phyloP scores from a whole-genome alignment of 2,329 filamentous ascomycete genomes.

The Xylaria sp. region DNA sequence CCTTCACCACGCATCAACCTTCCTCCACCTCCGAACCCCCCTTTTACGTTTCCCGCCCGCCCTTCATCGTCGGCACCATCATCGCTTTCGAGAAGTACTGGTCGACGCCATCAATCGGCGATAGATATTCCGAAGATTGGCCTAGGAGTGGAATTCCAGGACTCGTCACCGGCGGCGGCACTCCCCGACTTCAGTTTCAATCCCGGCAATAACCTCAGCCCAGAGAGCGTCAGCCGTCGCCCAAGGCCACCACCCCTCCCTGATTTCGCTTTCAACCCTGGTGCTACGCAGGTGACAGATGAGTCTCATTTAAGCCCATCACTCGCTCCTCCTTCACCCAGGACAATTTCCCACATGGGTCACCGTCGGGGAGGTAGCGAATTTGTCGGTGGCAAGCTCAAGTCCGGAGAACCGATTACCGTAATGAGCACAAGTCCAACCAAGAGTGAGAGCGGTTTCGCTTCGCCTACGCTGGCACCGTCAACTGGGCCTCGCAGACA shows the following conservation, averaged over 20 bases:
- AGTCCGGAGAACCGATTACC: conserved; percentile 67
- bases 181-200: conserved; percentile 51
- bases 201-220: conserved; percentile 49
- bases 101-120: conserved; percentile 64
- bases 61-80: conserved; percentile 61
- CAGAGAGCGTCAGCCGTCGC: conserved; percentile 48
- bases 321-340: conserved; percentile 63
- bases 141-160: conserved; percentile 36
- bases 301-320: conserved; percentile 64
- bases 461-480: conserved; percentile 65
- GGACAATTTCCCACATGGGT: conserved; percentile 70
- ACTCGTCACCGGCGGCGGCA: conserved; percentile 41
- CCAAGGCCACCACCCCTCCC: conserved; percentile 59
- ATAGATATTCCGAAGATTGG: conserved; percentile 54
- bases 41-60: conserved; percentile 70
- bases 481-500: conserved; percentile 58
- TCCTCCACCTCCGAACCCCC: conserved; percentile 71
- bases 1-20: conserved; percentile 52
- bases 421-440: conserved; percentile 77
- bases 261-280: conserved; percentile 67
- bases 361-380: conserved; percentile 87
- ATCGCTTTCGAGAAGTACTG: conserved; percentile 60
- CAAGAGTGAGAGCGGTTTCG: conserved; percentile 68
- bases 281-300: conserved; percentile 45
- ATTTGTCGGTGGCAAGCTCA: conserved; percentile 80